Evolutionary conservation across 139 green algal species (phyloP), one percentile per base, ranked within the genome.

Genomic region (Coelastrella sp.): DNA sequence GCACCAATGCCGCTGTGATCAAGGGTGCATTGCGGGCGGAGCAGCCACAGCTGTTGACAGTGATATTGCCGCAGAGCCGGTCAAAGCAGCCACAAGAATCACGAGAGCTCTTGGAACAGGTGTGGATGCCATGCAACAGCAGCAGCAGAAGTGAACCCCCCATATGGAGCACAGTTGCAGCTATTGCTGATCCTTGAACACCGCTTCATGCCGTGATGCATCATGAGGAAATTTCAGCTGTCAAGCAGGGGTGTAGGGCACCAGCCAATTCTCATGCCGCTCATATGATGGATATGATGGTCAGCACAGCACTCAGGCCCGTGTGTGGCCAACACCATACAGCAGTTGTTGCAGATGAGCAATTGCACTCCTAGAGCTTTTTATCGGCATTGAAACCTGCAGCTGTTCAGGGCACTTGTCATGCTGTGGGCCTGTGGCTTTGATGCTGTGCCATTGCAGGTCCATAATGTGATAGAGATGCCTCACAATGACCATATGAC

Each of bases 1-100:
- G 98, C 12, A 99, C 98, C 22, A 99, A 99, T 91, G 98, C 98
- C 15, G 98, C 98, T 6, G 98, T 99, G 24, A 99, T 99, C 91
- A 95, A 98, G 66, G 98, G 98, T 0, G 97, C 98, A 12, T 92
- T 99, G 74, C 93, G 98, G 0, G 98, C 98, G 6, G 98, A 99
- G 91, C 93, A 93, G 59, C 96, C 97, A 7, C 96, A 99, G 66
- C 95, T 99, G 81, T 93, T 99, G 70, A 99, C 97, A 1, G 98
- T 99, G 35, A 97, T 99, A 57, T 95, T 99, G 81, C 98, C 98
- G 57, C 97, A 99, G 92, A 97, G 93, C 78, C 84, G 97, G 70
- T 92, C 78, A 59, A 97, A 95, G 91, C 98, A 99, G 95, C 98
- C 98, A 25, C 22, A 63, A 14, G 88, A 99, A 89, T 97, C 94